Evolutionary conservation across 257 asterid genomes (phyloP).

Genomic region (Fraxinus pennsylvanica): DNA sequence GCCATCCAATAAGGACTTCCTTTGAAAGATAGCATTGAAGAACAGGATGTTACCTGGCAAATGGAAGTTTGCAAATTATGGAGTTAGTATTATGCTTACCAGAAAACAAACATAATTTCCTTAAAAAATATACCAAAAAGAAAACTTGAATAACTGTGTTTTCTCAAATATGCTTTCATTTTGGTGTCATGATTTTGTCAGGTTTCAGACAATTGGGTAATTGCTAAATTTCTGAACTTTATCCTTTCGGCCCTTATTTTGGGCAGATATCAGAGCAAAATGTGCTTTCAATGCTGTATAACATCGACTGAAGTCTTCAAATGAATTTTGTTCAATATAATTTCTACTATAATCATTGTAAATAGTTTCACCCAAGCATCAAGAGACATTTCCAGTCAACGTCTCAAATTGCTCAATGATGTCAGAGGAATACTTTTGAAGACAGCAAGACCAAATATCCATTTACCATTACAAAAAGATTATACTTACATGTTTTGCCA

Average conservation of each 20-base stretch:
- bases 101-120: constrained; percentile 9
- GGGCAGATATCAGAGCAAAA: background rate
- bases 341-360: background rate
- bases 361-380: background rate
- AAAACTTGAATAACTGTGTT: background rate
- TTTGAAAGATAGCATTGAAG: constrained; percentile 37
- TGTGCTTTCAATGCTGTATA: background rate
- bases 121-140: background rate
- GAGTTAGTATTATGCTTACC: background rate
- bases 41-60: constrained; percentile 65
- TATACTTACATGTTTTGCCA: constrained; percentile 90
- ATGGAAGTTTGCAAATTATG: constrained; percentile 20
- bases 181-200: too few species aligned
- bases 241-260: background rate
- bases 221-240: background rate
- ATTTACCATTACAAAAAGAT: background rate
- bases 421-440: background rate
- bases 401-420: background rate
- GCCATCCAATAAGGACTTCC: constrained; percentile 37
- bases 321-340: background rate
- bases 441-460: background rate
- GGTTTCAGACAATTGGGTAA: background rate
- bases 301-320: background rate
- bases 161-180: background rate
- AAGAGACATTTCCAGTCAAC: constrained; percentile 1